Conservation (phyloP, 176 grass and related monocot species). For the Carex pumila region DNA sequence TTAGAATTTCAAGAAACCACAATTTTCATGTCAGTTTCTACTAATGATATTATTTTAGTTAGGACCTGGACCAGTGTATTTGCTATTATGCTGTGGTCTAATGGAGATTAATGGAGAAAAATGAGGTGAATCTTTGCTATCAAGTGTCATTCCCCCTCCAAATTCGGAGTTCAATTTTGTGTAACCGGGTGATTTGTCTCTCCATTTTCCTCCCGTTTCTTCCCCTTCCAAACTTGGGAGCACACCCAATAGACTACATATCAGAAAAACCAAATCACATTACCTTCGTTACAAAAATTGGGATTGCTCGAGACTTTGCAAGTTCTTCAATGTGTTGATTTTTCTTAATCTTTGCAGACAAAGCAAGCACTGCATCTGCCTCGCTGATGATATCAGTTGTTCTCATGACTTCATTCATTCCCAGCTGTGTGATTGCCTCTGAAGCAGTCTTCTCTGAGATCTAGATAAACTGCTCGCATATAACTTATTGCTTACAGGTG, state of each 20-base stretch:
- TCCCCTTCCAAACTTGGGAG: neutral
- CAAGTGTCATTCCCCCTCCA: neutral
- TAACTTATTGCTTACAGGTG: slow-evolving; percentile 7
- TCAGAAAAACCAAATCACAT: neutral
- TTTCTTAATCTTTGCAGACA: slow-evolving; percentile 75
- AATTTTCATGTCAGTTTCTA: neutral
- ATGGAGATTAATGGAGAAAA: neutral
- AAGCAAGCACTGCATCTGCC: slow-evolving; percentile 68
- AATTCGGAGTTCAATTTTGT: neutral
- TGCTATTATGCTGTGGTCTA: neutral
- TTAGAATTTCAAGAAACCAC: neutral
- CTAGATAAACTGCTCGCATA: slow-evolving; percentile 74
- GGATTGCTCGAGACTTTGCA: slow-evolving; percentile 50
- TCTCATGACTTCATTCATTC: slow-evolving; percentile 44
- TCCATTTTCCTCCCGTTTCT: neutral
- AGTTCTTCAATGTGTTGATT: slow-evolving; percentile 69
- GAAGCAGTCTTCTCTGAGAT: slow-evolving; percentile 56
- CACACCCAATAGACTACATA: neutral
- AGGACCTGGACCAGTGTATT: neutral
- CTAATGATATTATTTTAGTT: neutral
- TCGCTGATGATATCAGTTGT: slow-evolving; percentile 67
- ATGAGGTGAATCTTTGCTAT: neutral
- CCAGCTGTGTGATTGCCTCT: slow-evolving; percentile 73
- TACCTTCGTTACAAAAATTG: slow-evolving; percentile 81
- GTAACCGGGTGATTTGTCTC: neutral